phyloP scores from a whole-genome alignment of 73 alveolate species.

The Paramecium bursaria region DNA sequence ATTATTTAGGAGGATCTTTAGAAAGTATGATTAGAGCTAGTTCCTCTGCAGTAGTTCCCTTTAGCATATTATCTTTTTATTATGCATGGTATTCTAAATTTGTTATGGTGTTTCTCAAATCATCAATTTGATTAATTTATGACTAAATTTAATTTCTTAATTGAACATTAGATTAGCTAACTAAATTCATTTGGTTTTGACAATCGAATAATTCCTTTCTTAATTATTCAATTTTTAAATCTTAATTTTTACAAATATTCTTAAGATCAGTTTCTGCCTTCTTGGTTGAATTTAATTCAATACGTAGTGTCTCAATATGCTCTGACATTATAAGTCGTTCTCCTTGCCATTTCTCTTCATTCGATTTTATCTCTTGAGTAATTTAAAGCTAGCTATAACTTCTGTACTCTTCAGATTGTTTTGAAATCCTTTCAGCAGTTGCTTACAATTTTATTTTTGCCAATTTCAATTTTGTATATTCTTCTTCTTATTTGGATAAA shows the following conservation, averaged over 20 bases:
- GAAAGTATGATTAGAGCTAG: constrained; percentile 35
- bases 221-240: background rate
- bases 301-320: too few relatives aligned
- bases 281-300: too few relatives aligned
- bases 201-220: constrained; percentile 17
- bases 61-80: background rate
- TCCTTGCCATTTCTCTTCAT: constrained; percentile 7
- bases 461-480: constrained; percentile 24
- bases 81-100: background rate
- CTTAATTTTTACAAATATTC: constrained; percentile 7
- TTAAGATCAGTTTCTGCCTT: too few relatives aligned
- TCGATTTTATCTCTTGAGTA: background rate
- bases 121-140: too few relatives aligned
- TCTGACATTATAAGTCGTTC: too few relatives aligned
- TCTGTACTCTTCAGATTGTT: constrained; percentile 4
- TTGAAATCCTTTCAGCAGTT: background rate
- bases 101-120: too few relatives aligned
- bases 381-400: constrained; percentile 4
- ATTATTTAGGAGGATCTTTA: constrained; percentile 5
- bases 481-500: constrained; percentile 10
- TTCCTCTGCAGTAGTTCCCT: constrained; percentile 5
- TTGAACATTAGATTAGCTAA: too few relatives aligned
- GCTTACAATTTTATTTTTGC: constrained; percentile 4
- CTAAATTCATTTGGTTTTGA: too few relatives aligned
- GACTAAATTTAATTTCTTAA: too few relatives aligned